Percentiles rank a stretch among this genome's conserved stretches.
Evolutionary conservation across 2,329 filamentous ascomycete genomes (phyloP).

Genomic region (Teratosphaeria zuluensis): DNA sequence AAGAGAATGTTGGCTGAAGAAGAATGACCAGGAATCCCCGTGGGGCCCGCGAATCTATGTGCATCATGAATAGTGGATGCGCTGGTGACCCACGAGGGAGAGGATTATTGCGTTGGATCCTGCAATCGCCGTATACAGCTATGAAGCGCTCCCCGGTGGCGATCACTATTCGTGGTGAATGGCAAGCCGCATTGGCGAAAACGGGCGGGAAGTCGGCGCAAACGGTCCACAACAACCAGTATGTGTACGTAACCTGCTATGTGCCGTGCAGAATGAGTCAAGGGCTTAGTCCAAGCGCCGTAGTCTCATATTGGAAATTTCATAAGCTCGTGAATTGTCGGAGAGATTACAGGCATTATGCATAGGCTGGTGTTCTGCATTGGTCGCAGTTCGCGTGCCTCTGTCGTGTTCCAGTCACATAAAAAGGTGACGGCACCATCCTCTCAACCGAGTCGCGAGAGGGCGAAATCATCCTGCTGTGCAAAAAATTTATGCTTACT

Average conservation of each 20-base stretch:
- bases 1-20: too few relatives aligned
- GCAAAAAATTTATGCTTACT: too few relatives aligned
- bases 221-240: background rate
- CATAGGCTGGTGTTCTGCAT: background rate
- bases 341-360: background rate
- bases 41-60: too few relatives aligned
- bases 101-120: background rate
- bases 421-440: background rate
- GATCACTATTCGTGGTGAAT: background rate
- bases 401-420: background rate
- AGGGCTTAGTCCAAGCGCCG: too few relatives aligned
- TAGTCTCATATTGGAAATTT: background rate
- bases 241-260: background rate
- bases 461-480: too few relatives aligned
- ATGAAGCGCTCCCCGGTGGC: background rate
- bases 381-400: background rate
- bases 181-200: background rate
- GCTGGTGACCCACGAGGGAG: background rate
- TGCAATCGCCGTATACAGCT: background rate
- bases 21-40: too few relatives aligned
- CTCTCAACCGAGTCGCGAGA: background rate
- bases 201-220: background rate
- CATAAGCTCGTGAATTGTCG: background rate
- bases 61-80: background rate
- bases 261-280: background rate